phyloP scores from a whole-genome alignment of 78 protist genomes.

The Cavenderia fasciculata region DNA sequence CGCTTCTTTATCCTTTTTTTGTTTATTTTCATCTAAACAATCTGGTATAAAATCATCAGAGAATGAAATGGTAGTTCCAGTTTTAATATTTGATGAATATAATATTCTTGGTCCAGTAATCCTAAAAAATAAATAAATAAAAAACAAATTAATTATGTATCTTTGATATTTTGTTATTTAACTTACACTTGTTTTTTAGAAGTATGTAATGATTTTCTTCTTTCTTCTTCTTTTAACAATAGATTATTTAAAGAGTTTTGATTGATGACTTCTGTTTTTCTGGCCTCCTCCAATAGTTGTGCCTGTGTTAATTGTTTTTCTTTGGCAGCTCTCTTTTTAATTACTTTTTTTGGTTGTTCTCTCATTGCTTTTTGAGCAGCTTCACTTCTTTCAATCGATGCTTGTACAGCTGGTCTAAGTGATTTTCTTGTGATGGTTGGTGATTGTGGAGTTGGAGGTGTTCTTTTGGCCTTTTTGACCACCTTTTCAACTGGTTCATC shows the following conservation, averaged over 20 bases:
- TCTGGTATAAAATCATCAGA: constrained; percentile 34
- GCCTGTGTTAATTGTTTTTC: background rate
- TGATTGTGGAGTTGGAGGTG: constrained; percentile 20
- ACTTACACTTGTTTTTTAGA: too few relatives aligned
- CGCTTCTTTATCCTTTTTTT: background rate
- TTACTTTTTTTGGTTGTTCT: background rate
- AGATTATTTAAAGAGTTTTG: constrained; percentile 26
- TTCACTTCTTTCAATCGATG: constrained; percentile 1
- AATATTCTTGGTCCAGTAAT: constrained; percentile 56
- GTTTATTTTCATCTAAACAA: background rate
- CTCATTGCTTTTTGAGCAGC: background rate
- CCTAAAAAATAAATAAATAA: too few relatives aligned
- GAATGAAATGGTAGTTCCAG: constrained; percentile 19
- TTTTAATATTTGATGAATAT: background rate
- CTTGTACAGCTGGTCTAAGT: background rate
- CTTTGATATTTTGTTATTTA: too few relatives aligned
- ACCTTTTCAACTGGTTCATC: constrained; percentile 2
- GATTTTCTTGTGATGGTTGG: background rate
- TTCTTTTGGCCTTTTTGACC: background rate
- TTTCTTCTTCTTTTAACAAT: constrained; percentile 45
- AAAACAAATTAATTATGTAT: too few relatives aligned
- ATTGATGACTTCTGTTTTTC: constrained; percentile 39
- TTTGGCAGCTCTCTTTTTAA: background rate
- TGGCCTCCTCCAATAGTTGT: constrained; percentile 35
- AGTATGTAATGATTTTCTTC: too few relatives aligned